Conservation (phyloP, 345 rosid species). For the Garcia nutans region DNA sequence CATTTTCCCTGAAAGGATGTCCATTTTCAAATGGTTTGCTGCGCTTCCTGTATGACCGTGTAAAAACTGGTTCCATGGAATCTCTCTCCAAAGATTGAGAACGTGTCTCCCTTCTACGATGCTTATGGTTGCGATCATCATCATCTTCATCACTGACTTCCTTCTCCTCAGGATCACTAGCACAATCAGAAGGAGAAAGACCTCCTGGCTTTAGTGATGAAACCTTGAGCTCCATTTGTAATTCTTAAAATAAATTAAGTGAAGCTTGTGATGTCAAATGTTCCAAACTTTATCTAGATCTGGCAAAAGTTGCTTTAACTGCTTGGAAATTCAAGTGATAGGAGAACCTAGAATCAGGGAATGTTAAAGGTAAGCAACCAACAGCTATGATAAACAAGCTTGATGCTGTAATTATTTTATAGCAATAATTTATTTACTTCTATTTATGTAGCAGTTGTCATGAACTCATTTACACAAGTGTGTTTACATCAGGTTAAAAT, state of each 20-base stretch:
- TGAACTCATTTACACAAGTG: background rate
- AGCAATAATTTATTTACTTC: background rate
- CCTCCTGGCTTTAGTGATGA: slow-evolving; percentile 57
- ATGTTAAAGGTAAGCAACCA: slow-evolving; percentile 12
- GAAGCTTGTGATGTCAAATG: slow-evolving; percentile 19
- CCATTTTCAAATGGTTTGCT: slow-evolving; percentile 66
- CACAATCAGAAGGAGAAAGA: slow-evolving; percentile 64
- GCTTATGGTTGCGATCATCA: slow-evolving; percentile 97
- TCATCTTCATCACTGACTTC: slow-evolving; percentile 98
- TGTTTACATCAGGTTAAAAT: background rate
- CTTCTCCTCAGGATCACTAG: slow-evolving; percentile 80
- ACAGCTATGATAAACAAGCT: background rate
- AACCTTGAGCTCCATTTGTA: slow-evolving; percentile 69
- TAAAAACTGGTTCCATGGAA: slow-evolving; percentile 48
- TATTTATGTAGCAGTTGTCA: background rate
- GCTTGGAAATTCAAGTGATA: slow-evolving; percentile 10
- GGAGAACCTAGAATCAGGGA: slow-evolving; percentile 24
- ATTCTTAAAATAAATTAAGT: slow-evolving; percentile 21
- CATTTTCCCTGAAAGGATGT: slow-evolving; percentile 53
- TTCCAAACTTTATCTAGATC: slow-evolving; percentile 21
- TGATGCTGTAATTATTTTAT: background rate
- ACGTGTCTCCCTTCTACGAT: slow-evolving; percentile 67
- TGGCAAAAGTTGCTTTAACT: slow-evolving; percentile 9
- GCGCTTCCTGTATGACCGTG: slow-evolving; percentile 67
- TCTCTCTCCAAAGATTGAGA: slow-evolving; percentile 75